Evolutionary conservation across 345 rosid genomes (phyloP).

Genomic region (Eucalyptus paniculata): DNA sequence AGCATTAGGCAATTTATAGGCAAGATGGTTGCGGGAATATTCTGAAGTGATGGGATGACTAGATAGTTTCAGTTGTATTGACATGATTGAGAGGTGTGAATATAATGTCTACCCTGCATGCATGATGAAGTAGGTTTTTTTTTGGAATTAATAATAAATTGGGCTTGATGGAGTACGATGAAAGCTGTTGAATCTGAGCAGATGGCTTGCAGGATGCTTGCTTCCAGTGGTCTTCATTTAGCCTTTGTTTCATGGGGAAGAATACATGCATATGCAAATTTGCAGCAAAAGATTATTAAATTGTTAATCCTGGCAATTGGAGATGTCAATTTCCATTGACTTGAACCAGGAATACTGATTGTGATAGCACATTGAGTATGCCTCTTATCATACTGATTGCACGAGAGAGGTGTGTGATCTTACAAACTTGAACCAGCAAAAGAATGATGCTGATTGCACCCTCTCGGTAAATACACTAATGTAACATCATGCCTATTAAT

Average conservation of each 20-base stretch:
- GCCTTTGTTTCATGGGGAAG: not conserved
- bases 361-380: not conserved
- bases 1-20: not conserved
- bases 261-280: not conserved
- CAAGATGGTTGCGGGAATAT: not conserved
- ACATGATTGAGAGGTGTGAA: not conserved
- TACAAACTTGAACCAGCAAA: not conserved
- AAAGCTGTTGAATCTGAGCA: not conserved
- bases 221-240: not conserved
- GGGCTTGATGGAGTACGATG: not conserved
- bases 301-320: not conserved
- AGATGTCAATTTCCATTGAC: not conserved
- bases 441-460: not conserved
- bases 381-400: not conserved
- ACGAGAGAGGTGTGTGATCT: not conserved
- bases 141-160: not conserved
- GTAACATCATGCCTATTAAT: not conserved
- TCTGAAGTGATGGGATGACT: not conserved
- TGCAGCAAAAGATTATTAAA: not conserved
- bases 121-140: not conserved
- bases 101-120: not conserved
- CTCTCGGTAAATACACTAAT: not conserved
- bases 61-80: not conserved
- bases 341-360: not conserved
- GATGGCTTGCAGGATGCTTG: not conserved